These are phyloP conservation scores for Sporopachydermia lactativora DNA, from an alignment of 805 yeast species.

Conservation along the genomic window DNA sequence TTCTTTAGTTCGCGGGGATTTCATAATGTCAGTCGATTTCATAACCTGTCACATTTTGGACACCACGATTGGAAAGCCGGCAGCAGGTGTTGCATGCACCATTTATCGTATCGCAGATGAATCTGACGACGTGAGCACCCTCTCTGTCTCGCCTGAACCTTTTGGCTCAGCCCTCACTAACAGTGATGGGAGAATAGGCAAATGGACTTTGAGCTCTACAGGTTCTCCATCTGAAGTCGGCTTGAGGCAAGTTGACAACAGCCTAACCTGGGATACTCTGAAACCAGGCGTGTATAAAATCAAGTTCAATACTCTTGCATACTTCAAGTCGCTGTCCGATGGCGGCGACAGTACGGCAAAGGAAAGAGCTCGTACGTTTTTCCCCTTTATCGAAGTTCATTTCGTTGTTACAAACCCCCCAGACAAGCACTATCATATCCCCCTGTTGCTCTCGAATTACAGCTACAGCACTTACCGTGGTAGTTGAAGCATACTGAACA, in stretches of 20 bases:
- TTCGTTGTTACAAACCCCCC: conserved; percentile 57
- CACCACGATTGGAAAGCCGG: conserved; percentile 76
- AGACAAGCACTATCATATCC: conserved; percentile 80
- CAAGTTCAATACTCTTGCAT: conserved; percentile 61
- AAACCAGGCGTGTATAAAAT: conserved; percentile 60
- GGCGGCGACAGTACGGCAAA: conserved; percentile 13
- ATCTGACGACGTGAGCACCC: conserved; percentile 13
- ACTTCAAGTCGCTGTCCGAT: conserved; percentile 26
- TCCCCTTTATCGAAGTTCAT: conserved; percentile 75
- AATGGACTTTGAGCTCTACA: conserved; percentile 43
- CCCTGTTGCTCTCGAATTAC: conserved; percentile 69
- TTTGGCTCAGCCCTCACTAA: conserved; percentile 65
- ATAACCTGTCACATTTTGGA: conserved; percentile 86
- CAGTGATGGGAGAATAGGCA: conserved; percentile 62
- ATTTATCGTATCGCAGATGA: conserved; percentile 24
- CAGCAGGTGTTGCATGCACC: conserved; percentile 57
- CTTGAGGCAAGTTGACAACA: conserved; percentile 14
- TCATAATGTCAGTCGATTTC: conserved; percentile 28
- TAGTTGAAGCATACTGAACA: too few species aligned
- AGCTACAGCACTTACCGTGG: conserved; percentile 91
- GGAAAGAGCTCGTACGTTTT: conserved; percentile 40
- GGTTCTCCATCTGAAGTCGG: conserved; percentile 16
- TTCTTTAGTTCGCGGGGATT: too few species aligned
- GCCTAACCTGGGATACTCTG: conserved; percentile 7
- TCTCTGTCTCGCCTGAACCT: conserved; percentile 13